Conservation (phyloP, 2,329 filamentous ascomycete species). For the Allantophomopsis cytisporea region DNA sequence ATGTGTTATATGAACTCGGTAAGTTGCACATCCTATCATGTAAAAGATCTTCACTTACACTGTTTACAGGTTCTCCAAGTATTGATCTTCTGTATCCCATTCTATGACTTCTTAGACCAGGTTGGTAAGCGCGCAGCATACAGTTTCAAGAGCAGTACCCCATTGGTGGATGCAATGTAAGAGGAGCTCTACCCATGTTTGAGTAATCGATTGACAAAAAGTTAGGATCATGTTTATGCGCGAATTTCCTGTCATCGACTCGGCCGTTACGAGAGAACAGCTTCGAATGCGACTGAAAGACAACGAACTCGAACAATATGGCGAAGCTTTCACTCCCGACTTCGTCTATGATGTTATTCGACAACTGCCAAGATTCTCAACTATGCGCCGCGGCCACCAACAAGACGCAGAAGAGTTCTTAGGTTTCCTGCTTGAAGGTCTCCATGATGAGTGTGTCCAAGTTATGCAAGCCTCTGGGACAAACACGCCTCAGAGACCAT, state of each 20-base stretch:
- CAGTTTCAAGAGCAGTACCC: conserved; percentile 91
- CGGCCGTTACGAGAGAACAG: conserved; percentile 61
- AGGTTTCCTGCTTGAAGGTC: conserved; percentile 79
- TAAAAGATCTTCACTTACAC: conserved; percentile 19
- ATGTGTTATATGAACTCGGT: conserved; percentile 99
- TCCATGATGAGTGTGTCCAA: conserved; percentile 82
- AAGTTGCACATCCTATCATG: conserved; percentile 23
- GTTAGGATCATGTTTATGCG: conserved; percentile 85
- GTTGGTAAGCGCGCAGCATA: conserved; percentile 72
- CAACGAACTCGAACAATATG: conserved; percentile 78
- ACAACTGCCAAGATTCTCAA: conserved; percentile 73
- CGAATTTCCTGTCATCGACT: conserved; percentile 78
- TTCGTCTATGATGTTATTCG: conserved; percentile 92
- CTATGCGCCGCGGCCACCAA: conserved; percentile 90
- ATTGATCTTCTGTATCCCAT: conserved; percentile 83
- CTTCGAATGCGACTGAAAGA: conserved; percentile 63
- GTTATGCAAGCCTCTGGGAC: conserved; percentile 40
- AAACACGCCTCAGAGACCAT: conserved; percentile 24
- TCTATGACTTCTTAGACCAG: conserved; percentile 86
- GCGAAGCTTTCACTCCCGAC: conserved; percentile 82
- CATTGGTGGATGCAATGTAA: conserved; percentile 85
- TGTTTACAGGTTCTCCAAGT: conserved; percentile 72
- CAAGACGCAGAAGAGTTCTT: conserved; percentile 97
- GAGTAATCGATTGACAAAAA: conserved; percentile 3
- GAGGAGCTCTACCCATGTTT: conserved; percentile 18